Conservation (phyloP, 441 rosid species). For the Populus hybrid region DNA sequence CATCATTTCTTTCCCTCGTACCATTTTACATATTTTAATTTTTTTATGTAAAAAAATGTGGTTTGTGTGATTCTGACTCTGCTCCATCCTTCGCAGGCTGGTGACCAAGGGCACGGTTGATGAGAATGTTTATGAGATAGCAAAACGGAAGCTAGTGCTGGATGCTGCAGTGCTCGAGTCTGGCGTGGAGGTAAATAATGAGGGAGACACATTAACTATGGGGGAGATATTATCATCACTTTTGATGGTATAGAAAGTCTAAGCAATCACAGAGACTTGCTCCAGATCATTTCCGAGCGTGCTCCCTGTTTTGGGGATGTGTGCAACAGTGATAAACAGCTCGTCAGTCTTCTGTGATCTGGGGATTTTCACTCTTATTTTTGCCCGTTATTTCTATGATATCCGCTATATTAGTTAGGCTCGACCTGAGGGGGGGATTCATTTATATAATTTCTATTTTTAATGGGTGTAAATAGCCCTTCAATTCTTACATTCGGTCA, state of each 20-base stretch:
- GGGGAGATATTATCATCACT: constrained; percentile 92
- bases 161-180: constrained; percentile 93
- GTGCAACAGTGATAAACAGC: not conserved
- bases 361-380: not conserved
- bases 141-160: constrained; percentile 71
- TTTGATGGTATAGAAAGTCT: constrained; percentile 49
- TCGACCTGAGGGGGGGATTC: not conserved
- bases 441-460: not conserved
- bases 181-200: constrained; percentile 57
- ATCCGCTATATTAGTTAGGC: constrained; percentile 14
- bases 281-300: not conserved
- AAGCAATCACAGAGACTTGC: not conserved
- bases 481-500: not conserved
- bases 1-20: not conserved
- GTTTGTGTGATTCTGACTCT: not conserved
- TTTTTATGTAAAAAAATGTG: not conserved
- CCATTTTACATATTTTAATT: not conserved
- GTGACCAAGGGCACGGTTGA: constrained; percentile 91
- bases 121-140: constrained; percentile 90
- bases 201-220: constrained; percentile 69
- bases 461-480: not conserved
- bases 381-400: not conserved
- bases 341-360: not conserved
- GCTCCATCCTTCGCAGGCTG: constrained; percentile 40
- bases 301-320: not conserved